These are phyloP conservation scores for Alloascoidea hylecoeti DNA, from an alignment of 805 yeast species.

Conservation along the genomic window DNA sequence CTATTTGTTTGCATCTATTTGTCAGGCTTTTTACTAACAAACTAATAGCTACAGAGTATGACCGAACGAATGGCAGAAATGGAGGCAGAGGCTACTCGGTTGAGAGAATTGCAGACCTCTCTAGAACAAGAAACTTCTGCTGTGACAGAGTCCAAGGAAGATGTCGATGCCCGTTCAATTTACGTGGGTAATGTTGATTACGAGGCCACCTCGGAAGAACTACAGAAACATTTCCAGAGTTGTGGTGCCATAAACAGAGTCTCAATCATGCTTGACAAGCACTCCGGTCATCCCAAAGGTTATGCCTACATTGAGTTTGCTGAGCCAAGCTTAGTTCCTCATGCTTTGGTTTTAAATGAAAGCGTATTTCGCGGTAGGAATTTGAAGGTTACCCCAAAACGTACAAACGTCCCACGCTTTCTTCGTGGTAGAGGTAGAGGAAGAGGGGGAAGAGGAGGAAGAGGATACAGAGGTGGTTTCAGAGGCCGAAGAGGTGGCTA, in stretches of 20 bases:
- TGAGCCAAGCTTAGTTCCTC: conserved; percentile 45
- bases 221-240: conserved; percentile 56
- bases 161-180: conserved; percentile 62
- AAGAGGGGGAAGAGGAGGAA: conserved; percentile 29
- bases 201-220: conserved; percentile 62
- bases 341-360: conserved; percentile 56
- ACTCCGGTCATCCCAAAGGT: conserved; percentile 76
- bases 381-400: conserved; percentile 60
- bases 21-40: too few relatives aligned
- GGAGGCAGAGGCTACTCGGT: conserved; percentile 48
- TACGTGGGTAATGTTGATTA: conserved; percentile 83
- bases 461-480: conserved; percentile 21
- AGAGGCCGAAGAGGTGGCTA: conserved; percentile 23
- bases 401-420: conserved; percentile 74
- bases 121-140: conserved; percentile 26
- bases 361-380: conserved; percentile 53
- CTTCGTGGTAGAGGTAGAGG: conserved; percentile 32
- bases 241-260: conserved; percentile 71
- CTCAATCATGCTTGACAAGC: conserved; percentile 59
- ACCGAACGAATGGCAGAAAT: conserved; percentile 36
- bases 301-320: conserved; percentile 78
- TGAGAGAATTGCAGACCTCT: conserved; percentile 43
- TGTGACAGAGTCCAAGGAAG: conserved; percentile 35
- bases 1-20: too few relatives aligned
- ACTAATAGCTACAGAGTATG: too few relatives aligned